Percentiles rank a stretch among this genome's conserved stretches.
phyloP scores from a whole-genome alignment of 2,329 filamentous ascomycete genomes.

The Pleoardoris graminearum region DNA sequence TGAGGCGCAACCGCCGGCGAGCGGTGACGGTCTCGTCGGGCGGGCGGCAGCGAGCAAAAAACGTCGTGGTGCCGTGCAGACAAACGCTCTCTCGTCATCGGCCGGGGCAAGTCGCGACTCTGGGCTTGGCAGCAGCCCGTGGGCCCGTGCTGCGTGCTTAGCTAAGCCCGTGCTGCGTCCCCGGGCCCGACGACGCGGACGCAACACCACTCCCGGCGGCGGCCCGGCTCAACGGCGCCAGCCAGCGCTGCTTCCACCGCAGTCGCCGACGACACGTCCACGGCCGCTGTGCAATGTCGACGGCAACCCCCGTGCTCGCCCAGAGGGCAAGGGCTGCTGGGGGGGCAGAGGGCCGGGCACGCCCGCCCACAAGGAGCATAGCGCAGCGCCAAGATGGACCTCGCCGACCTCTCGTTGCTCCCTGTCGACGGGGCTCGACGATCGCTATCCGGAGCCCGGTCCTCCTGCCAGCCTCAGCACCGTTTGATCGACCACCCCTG shows the following conservation, averaged over 20 bases:
- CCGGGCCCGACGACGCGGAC: constrained; percentile 14
- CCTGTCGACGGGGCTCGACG: constrained; percentile 32
- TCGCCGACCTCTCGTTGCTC: constrained; percentile 43
- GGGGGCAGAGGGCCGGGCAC: background rate
- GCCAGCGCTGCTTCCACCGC: constrained; percentile 1
- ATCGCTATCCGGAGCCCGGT: constrained; percentile 38
- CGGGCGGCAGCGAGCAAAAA: too few relatives aligned
- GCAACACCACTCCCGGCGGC: constrained; percentile 15
- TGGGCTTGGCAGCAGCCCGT: too few relatives aligned
- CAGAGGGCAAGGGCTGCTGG: too few relatives aligned
- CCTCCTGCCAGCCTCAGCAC: constrained; percentile 39
- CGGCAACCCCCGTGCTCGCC: too few relatives aligned
- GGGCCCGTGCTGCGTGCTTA: background rate
- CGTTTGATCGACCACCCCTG: constrained; percentile 44
- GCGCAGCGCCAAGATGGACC: constrained; percentile 31
- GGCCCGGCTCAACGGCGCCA: constrained; percentile 24
- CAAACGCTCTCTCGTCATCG: background rate
- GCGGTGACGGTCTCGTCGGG: too few relatives aligned
- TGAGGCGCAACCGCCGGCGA: too few relatives aligned
- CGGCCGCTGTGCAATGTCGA: background rate
- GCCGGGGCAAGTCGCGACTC: background rate
- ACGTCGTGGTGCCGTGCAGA: background rate
- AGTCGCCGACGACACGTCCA: background rate
- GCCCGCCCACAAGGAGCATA: background rate
- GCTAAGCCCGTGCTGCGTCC: background rate